Conservation (phyloP, 2,329 filamentous ascomycete species). For the Stachybotrys elegans region DNA sequence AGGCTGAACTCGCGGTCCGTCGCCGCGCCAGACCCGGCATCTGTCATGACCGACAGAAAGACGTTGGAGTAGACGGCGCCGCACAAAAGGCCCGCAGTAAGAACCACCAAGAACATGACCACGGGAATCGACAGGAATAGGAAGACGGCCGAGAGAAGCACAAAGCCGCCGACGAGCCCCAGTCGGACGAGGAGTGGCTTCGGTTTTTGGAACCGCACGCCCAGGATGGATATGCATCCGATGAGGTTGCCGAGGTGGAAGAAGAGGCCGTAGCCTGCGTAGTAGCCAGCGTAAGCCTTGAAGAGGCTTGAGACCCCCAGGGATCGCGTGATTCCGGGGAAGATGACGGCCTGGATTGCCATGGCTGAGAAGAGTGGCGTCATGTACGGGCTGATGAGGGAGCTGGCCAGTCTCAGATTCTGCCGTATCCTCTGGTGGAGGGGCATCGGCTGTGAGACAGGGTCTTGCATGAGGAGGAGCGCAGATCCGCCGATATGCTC, state of each 20-base stretch:
- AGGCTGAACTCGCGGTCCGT: constrained; percentile 22
- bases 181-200: constrained; percentile 9
- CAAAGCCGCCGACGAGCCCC: constrained; percentile 2
- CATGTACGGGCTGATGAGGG: constrained; percentile 18
- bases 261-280: constrained; percentile 19
- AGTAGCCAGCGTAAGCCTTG: constrained; percentile 20
- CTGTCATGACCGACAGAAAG: constrained; percentile 14
- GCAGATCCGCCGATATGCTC: constrained; percentile 10
- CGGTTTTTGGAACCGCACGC: constrained; percentile 11
- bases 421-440: constrained; percentile 12
- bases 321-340: constrained; percentile 23
- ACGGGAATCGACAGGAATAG: constrained; percentile 15
- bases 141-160: constrained; percentile 16
- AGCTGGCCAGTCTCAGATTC: constrained; percentile 7
- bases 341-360: constrained; percentile 16
- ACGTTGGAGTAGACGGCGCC: constrained; percentile 24
- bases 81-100: constrained; percentile 19
- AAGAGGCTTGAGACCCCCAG: constrained; percentile 16
- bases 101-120: constrained; percentile 18
- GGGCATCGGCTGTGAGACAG: constrained; percentile 13
- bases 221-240: constrained; percentile 14
- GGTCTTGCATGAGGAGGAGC: constrained; percentile 36
- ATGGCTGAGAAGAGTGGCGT: constrained; percentile 19
- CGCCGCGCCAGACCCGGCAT: constrained; percentile 10
- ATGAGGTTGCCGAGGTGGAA: constrained; percentile 24